These are phyloP conservation scores for Chenopodium berlandieri DNA, from an alignment of 148 eudicot species.

Conservation along the genomic window DNA sequence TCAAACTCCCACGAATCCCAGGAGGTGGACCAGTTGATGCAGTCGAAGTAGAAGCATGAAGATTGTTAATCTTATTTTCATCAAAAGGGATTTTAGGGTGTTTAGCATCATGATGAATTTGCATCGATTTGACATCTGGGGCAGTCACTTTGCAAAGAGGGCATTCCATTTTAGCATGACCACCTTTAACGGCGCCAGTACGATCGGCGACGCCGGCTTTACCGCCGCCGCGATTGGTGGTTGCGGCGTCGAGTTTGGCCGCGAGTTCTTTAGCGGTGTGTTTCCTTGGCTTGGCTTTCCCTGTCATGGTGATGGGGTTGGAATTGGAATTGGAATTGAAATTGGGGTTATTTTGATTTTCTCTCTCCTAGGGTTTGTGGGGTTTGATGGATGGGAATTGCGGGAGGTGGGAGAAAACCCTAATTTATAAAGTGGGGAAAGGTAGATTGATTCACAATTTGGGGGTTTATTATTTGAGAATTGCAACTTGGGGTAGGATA, in stretches of 20 bases:
- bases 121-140: conserved; percentile 85
- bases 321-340: not conserved
- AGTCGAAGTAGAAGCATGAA: conserved; percentile 40
- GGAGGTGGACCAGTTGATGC: conserved; percentile 23
- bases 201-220: conserved; percentile 85
- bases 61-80: conserved; percentile 60
- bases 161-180: conserved; percentile 87
- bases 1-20: conserved; percentile 81
- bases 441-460: too few species aligned
- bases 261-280: conserved; percentile 92
- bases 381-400: not conserved
- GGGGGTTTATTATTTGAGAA: too few species aligned
- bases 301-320: conserved; percentile 53
- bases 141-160: conserved; percentile 88
- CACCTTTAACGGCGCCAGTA: conserved; percentile 67
- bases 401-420: conserved; percentile 4
- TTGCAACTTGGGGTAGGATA: not conserved
- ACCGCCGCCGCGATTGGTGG: conserved; percentile 82
- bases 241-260: conserved; percentile 83
- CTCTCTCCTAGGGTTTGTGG: conserved; percentile 39
- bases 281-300: conserved; percentile 99
- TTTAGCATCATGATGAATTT: conserved; percentile 88
- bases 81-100: conserved; percentile 88
- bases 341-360: not conserved
- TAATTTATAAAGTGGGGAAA: not conserved